These are phyloP conservation scores for Diaporthe sp. DNA, from an alignment of 2,329 filamentous ascomycete genomes.

Conservation along the genomic window DNA sequence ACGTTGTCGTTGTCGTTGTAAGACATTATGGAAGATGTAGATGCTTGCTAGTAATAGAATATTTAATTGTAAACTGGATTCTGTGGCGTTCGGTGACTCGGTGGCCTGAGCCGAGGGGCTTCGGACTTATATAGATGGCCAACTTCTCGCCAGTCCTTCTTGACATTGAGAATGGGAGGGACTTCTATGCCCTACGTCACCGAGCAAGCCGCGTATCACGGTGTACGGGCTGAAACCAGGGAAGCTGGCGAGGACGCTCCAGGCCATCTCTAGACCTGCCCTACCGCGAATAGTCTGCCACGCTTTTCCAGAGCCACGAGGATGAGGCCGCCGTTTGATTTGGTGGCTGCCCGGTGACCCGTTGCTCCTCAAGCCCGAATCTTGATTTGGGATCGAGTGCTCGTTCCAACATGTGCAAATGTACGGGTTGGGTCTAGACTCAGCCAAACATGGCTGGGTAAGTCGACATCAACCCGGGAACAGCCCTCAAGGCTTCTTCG, in stretches of 20 bases:
- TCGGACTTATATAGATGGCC: conserved; percentile 4
- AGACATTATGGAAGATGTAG: conserved; percentile 52
- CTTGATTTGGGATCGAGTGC: conserved; percentile 2
- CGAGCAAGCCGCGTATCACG: background rate
- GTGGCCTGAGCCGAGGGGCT: background rate
- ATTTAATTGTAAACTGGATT: background rate
- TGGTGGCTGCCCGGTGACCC: conserved; percentile 11
- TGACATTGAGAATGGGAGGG: background rate
- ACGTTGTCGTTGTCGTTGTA: conserved; percentile 54
- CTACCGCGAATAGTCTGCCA: background rate
- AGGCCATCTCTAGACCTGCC: background rate
- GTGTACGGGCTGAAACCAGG: conserved; percentile 18
- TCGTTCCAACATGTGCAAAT: background rate
- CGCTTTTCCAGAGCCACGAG: conserved; percentile 16
- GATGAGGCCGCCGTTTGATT: conserved; percentile 19
- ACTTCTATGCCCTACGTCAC: conserved; percentile 23
- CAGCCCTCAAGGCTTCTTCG: background rate
- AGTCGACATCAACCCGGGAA: conserved; percentile 8
- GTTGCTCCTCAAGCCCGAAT: background rate
- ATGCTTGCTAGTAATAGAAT: background rate
- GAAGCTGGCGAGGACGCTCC: conserved; percentile 13
- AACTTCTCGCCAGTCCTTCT: background rate
- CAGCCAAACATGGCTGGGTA: background rate
- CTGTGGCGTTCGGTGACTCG: background rate
- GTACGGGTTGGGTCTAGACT: background rate